These are phyloP conservation scores for Emergomyces pasteurianus DNA, from an alignment of 2,329 filamentous ascomycete species.

Conservation along the genomic window DNA sequence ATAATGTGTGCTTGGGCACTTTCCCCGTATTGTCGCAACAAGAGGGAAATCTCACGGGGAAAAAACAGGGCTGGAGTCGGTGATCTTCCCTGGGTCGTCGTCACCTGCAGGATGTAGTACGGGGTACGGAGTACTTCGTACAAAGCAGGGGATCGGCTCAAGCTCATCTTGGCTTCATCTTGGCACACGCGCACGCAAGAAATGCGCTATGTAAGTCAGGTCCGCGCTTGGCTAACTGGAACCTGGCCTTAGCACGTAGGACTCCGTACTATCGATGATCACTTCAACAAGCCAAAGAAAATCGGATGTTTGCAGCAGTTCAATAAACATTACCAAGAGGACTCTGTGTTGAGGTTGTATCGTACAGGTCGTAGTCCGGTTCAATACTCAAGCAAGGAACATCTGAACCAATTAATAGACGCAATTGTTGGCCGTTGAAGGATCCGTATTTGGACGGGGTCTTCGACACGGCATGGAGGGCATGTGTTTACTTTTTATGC, in stretches of 20 bases:
- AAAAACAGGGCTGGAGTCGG: neutral
- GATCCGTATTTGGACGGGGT: neutral
- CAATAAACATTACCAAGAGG: neutral
- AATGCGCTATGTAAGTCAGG: neutral
- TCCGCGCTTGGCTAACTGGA: neutral
- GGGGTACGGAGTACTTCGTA: no score
- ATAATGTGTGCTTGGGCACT: neutral
- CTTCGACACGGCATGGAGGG: neutral
- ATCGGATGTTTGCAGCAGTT: neutral
- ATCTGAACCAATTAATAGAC: neutral
- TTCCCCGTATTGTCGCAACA: neutral
- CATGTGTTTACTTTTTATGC: neutral
- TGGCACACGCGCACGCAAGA: neutral
- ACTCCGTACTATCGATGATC: neutral
- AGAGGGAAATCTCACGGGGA: no score
- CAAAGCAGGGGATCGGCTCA: neutral
- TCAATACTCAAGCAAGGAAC: neutral
- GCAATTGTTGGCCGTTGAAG: neutral
- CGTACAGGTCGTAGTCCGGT: neutral
- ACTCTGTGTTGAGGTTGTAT: neutral
- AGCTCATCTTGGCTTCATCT: neutral
- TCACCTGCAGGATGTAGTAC: no score
- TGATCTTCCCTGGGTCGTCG: neutral
- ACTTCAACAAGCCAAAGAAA: neutral
- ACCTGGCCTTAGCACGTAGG: no score